Evolutionary conservation across 495 filamentous ascomycete species (phyloP), one percentile per base, ranked within the genome.

Genomic region (Parathielavia appendiculata): DNA sequence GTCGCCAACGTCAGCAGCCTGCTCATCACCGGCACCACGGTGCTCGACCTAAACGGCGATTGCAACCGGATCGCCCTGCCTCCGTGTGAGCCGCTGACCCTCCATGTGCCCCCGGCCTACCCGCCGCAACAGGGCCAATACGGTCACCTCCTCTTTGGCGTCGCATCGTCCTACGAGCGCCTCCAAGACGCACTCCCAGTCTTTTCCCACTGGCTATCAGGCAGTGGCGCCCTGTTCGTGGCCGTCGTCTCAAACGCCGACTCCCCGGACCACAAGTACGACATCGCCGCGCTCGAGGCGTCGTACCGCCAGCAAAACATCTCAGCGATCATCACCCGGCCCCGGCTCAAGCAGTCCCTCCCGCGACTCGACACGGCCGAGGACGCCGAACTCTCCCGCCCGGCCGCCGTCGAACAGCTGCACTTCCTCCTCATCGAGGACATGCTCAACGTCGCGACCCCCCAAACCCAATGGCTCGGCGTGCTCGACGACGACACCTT

Each of bases 401-500:
- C 52, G 4, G 34, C 51, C 16, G 57, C 67, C 14, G 65, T 84
- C 54, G 79, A 83, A 32, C 80, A 83, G 55, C 79, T 83, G 58
- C 86, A 88, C 67, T 86, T 89, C 64, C 75, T 81, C 20, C 71
- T 88, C 39, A 70, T 88, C 9, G 73, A 79, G 55, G 76, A 79
- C 7, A 80, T 88, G 58, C 74, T 80, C 16, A 69, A 79, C 30
- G 64, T 75, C 57, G 74, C 81, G 20, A 76, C 74, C 26, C 76
- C 77, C 11, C 70, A 78, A n/a, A 85, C 83, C 20, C 69, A 76
- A 48, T 90, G 85, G 85, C 73, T 86, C 43, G 79, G 75, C 60
- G 76, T 89, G 53, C 76, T 87, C 40, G 85, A 89, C 64, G 86
- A 90, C 69, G 86, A 90, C 68, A 89, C 86, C 20, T 89, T 88